These are phyloP conservation scores for Leptomonas pyrrhocoris DNA, from an alignment of 208 protist species.

Conservation along the genomic window DNA sequence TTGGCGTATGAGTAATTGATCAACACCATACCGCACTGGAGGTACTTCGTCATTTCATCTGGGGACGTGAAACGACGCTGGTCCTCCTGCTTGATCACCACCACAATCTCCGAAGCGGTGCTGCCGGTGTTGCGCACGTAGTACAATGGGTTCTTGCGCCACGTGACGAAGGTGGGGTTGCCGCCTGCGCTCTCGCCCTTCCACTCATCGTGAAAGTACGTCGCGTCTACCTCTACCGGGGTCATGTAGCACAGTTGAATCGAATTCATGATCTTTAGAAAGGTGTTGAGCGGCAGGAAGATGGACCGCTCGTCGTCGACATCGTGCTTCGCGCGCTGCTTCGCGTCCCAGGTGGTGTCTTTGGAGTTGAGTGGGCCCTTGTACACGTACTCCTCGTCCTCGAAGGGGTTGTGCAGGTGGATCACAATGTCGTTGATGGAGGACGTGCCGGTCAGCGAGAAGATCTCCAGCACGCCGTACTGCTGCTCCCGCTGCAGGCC, in stretches of 20 bases:
- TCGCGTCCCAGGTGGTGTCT: conserved; percentile 53
- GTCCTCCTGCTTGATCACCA: conserved; percentile 63
- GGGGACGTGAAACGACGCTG: conserved; percentile 52
- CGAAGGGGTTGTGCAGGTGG: conserved; percentile 73
- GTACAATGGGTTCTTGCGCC: conserved; percentile 80
- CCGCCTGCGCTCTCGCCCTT: conserved; percentile 52
- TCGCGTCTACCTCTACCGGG: conserved; percentile 35
- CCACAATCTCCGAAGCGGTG: conserved; percentile 34
- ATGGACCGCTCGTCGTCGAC: conserved; percentile 57
- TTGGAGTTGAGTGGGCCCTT: conserved; percentile 58
- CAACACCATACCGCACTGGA: conserved; percentile 72
- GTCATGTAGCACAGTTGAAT: conserved; percentile 69
- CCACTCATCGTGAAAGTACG: conserved; percentile 54
- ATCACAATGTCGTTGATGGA: conserved; percentile 58
- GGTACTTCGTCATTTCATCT: conserved; percentile 48
- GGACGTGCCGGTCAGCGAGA: conserved; percentile 53
- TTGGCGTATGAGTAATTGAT: conserved; percentile 31
- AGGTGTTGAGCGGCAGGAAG: conserved; percentile 58
- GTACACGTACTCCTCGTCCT: conserved; percentile 63
- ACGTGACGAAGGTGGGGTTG: conserved; percentile 70
- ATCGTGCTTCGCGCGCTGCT: conserved; percentile 41
- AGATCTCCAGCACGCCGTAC: conserved; percentile 69
- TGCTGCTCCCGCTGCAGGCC: conserved; percentile 74
- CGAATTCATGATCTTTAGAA: conserved; percentile 48
- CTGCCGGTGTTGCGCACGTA: conserved; percentile 49